Conservation (phyloP, 176 grass and related monocot genomes). For the Triticum turgidum region DNA sequence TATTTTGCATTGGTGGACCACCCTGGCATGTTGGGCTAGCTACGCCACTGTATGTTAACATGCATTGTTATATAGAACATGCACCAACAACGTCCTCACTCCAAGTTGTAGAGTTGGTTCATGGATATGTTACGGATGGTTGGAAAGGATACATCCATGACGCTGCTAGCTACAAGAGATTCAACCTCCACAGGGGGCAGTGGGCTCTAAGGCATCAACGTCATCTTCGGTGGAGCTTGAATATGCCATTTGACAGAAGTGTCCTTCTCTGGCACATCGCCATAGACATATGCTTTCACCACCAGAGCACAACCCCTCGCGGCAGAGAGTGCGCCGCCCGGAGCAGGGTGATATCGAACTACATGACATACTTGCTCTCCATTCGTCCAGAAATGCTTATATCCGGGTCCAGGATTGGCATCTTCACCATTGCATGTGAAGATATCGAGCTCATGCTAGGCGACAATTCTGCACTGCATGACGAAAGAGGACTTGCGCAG, state of each 20-base stretch:
- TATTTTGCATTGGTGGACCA: too few relatives aligned
- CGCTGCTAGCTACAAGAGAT: not conserved
- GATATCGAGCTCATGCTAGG: not conserved
- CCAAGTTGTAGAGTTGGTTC: not conserved
- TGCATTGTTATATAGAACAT: not conserved
- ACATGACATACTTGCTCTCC: not conserved
- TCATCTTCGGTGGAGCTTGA: not conserved
- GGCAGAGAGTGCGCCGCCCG: not conserved
- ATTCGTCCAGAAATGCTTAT: not conserved
- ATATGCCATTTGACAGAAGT: not conserved
- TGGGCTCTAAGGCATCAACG: not conserved
- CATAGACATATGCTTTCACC: not conserved
- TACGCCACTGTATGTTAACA: constrained; percentile 13
- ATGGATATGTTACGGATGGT: not conserved
- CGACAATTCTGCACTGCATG: accelerated
- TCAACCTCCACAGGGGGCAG: not conserved
- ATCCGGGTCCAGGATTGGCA: too few relatives aligned
- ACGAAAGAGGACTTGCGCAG: not conserved
- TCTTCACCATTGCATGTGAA: not conserved
- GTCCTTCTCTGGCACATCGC: not conserved
- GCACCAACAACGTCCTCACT: too few relatives aligned
- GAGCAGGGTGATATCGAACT: not conserved
- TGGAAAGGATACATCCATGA: not conserved
- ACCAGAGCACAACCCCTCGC: not conserved
- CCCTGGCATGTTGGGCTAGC: too few relatives aligned